Evolutionary conservation across 768 basidiomycete genomes (phyloP), one percentile per base, ranked within the genome.

Genomic region (Panellus pusillus): DNA sequence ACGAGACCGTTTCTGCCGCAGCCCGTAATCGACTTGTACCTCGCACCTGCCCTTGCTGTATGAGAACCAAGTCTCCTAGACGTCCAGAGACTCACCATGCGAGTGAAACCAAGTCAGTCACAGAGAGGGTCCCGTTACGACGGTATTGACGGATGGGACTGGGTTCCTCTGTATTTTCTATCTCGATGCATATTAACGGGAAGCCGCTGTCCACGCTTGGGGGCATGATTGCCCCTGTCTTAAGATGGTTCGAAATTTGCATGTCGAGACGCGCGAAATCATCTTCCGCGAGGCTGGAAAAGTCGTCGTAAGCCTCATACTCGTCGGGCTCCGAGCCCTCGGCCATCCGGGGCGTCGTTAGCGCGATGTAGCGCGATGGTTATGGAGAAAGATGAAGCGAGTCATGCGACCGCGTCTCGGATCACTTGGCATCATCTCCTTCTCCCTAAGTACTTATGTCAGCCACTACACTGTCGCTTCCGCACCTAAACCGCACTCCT

Each of bases 1-100:
- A 40, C 67, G 74, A 40, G 74, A 69, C 18, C 87, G 75, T 53
- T 70, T 72, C 54, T 86, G 84, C 28, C 81, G 79, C 37, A 91
- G 72, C 3, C 87, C 81, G 63, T 91, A 91, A 60, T 91, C 87
- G 65, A 81, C 83, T 65, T 90, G 87, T 6, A 89, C 78, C 63
- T 90, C 89, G 62, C 89, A 91, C 89, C 89, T 90, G 62, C n/a
- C 3, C 24, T 24, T 35, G 3, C 14, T 35, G n/a, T n/a, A 17
- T 17, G 17, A 6, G 1, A 15, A 13, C 53, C 14, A 50, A 9
- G 35, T 11, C 7, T 20, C 11, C 24, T 58, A 27, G 57, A 50
- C 27, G 4, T 39, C 37, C 35, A 44, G n/a, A 56, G 27, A 67
- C 75, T 52, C 67, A 86, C 87, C 87, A 90, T 4, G 80, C 67